Conservation (phyloP, 2,329 filamentous ascomycete genomes). For the Grosmannia serpens region DNA sequence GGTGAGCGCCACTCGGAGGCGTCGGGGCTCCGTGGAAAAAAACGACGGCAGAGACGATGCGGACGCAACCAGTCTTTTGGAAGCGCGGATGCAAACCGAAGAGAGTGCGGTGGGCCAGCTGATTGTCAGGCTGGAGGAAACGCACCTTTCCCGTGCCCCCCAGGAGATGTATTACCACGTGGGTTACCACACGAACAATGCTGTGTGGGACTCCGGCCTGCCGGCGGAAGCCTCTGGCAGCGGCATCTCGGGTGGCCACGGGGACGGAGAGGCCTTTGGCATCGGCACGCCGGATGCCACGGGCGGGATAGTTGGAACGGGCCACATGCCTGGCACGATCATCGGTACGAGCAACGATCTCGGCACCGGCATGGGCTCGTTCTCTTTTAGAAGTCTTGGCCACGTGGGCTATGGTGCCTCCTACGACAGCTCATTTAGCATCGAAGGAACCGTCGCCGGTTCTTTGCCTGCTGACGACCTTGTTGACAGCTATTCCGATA, state of each 20-base stretch:
- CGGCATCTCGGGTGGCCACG: not conserved
- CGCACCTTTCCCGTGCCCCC: not conserved
- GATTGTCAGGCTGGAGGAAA: not conserved
- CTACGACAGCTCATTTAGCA: too few species aligned
- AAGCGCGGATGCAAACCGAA: not conserved
- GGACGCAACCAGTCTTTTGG: not conserved
- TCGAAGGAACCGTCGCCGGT: too few species aligned
- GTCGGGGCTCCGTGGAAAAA: not conserved
- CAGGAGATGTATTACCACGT: not conserved
- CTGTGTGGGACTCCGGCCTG: not conserved
- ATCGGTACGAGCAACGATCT: not conserved
- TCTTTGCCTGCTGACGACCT: too few species aligned
- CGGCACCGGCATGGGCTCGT: not conserved
- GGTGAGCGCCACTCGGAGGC: not conserved
- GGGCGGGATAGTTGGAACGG: not conserved
- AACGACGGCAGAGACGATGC: not conserved
- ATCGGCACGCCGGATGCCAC: not conserved
- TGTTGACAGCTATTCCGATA: not conserved
- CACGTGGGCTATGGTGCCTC: too few species aligned
- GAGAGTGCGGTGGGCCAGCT: not conserved
- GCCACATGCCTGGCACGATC: not conserved
- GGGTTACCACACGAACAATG: not conserved
- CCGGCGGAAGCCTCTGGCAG: not conserved
- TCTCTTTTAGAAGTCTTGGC: too few species aligned
- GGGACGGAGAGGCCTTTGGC: not conserved